Evolutionary conservation across 371 early-diverging fungal genomes (phyloP).

Genomic region (Syncephalastrum contaminatum): DNA sequence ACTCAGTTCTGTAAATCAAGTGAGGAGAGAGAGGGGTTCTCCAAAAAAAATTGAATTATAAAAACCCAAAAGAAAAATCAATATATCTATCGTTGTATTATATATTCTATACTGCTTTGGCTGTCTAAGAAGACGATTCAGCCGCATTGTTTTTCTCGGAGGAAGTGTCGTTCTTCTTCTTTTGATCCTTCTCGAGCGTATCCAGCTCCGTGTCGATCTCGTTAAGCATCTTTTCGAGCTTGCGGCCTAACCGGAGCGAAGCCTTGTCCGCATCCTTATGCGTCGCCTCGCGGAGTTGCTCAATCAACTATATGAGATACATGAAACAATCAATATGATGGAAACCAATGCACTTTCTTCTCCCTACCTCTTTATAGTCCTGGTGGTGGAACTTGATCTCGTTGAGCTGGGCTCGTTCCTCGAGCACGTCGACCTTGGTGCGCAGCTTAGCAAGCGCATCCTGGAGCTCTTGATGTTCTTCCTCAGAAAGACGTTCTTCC

Average conservation of each 20-base stretch:
- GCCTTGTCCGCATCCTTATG: conserved; percentile 58
- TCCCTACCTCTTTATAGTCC: conserved; percentile 63
- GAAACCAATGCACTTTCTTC: not conserved
- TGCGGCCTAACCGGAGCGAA: conserved; percentile 53
- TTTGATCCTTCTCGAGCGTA: conserved; percentile 43
- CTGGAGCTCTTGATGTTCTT: conserved; percentile 64
- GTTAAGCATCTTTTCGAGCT: conserved; percentile 65
- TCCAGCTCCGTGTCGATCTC: conserved; percentile 73
- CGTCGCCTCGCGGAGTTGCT: conserved; percentile 58
- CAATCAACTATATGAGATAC: conserved; percentile 38
- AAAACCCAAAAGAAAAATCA: too few relatives aligned
- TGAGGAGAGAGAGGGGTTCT: too few relatives aligned
- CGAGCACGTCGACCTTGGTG: conserved; percentile 61
- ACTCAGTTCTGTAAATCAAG: too few relatives aligned
- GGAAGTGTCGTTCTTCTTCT: conserved; percentile 3
- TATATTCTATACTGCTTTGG: too few relatives aligned
- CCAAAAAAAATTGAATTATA: too few relatives aligned
- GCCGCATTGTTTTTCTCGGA: too few relatives aligned
- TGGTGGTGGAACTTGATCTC: conserved; percentile 63
- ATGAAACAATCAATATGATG: not conserved
- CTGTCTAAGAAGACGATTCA: too few relatives aligned
- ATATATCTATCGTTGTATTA: too few relatives aligned
- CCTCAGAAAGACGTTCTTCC: conserved; percentile 55
- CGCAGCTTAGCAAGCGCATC: conserved; percentile 63
- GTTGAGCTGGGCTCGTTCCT: conserved; percentile 68